Percentiles rank a stretch among this genome's conserved stretches.
Evolutionary conservation across 2,329 filamentous ascomycete genomes (phyloP).

Genomic region (Coleophoma eucalyptorum): DNA sequence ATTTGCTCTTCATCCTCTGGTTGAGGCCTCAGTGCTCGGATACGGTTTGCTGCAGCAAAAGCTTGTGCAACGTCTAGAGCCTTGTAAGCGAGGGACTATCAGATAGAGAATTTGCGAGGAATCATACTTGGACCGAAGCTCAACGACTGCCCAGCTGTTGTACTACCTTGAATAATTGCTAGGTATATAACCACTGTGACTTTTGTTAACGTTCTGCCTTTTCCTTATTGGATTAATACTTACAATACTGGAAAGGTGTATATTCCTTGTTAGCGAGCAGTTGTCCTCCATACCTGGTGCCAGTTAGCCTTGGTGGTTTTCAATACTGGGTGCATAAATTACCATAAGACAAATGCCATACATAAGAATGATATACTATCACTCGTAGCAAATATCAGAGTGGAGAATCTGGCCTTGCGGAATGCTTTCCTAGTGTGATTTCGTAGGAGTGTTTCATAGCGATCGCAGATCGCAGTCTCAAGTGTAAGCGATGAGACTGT

Average conservation of each 20-base stretch:
- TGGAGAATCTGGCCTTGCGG: slow-evolving; percentile 39
- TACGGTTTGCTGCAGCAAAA: slow-evolving; percentile 54
- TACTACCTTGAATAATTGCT: slow-evolving; percentile 45
- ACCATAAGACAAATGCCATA: slow-evolving; percentile 57
- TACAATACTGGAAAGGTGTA: slow-evolving; percentile 15
- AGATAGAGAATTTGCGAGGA: slow-evolving; percentile 4
- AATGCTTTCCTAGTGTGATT: slow-evolving; percentile 42
- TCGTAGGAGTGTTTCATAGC: slow-evolving; percentile 41
- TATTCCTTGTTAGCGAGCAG: slow-evolving; percentile 35
- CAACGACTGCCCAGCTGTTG: slow-evolving; percentile 49
- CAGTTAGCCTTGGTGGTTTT: not conserved
- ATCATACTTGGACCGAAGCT: slow-evolving; percentile 37
- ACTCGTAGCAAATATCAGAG: slow-evolving; percentile 45
- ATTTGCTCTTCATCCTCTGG: not conserved
- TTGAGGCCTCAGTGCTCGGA: slow-evolving; percentile 34
- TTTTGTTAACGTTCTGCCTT: slow-evolving; percentile 70
- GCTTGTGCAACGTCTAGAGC: slow-evolving; percentile 47
- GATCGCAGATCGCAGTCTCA: slow-evolving; percentile 48
- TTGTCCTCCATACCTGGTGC: slow-evolving; percentile 44
- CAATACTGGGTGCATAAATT: slow-evolving; percentile 1
- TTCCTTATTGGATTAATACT: slow-evolving; percentile 29
- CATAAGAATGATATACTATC: slow-evolving; percentile 53
- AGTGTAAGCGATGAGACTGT: slow-evolving; percentile 59
- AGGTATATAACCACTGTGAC: slow-evolving; percentile 44
- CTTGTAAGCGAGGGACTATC: not conserved